Conservation (phyloP, 2,329 filamentous ascomycete species). For the Aspergillus sp. region DNA sequence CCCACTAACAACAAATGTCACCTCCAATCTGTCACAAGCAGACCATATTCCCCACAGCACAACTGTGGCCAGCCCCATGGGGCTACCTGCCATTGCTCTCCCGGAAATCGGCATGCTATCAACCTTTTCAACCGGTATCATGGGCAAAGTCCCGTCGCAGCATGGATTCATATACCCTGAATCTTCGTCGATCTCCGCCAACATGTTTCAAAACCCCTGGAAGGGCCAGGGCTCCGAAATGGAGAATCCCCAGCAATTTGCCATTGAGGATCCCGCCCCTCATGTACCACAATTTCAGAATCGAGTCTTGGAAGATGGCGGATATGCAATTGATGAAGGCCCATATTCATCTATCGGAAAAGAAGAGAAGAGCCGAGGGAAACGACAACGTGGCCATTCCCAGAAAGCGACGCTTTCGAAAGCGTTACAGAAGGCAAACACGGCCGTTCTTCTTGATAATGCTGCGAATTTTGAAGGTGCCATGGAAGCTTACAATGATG, state of each 20-base stretch:
- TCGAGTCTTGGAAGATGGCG: constrained; percentile 8
- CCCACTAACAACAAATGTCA: constrained; percentile 4
- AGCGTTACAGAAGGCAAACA: constrained; percentile 91
- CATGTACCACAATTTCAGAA: constrained; percentile 8
- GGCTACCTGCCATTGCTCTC: too few relatives aligned
- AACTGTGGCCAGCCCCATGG: too few relatives aligned
- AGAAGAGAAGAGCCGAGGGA: constrained; percentile 21
- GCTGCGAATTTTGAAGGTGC: constrained; percentile 91
- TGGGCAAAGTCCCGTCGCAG: constrained; percentile 1
- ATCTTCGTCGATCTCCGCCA: constrained; percentile 1
- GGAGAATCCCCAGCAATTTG: background rate
- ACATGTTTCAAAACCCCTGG: constrained; percentile 10
- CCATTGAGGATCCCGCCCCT: constrained; percentile 3
- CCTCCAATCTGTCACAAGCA: background rate
- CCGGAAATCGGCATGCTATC: too few relatives aligned
- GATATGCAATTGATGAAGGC: constrained; percentile 20
- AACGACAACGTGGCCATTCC: constrained; percentile 51
- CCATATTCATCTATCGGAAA: constrained; percentile 17
- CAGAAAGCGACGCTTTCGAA: constrained; percentile 97
- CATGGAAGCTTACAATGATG: constrained; percentile 83
- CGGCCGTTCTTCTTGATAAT: constrained; percentile 92
- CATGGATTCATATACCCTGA: constrained; percentile 16
- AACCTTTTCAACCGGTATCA: too few relatives aligned
- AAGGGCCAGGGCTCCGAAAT: background rate
- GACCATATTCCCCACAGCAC: too few relatives aligned